Conservation (phyloP, 1,284 basidiomycete genomes). For the Xerocomus amazonicus region DNA sequence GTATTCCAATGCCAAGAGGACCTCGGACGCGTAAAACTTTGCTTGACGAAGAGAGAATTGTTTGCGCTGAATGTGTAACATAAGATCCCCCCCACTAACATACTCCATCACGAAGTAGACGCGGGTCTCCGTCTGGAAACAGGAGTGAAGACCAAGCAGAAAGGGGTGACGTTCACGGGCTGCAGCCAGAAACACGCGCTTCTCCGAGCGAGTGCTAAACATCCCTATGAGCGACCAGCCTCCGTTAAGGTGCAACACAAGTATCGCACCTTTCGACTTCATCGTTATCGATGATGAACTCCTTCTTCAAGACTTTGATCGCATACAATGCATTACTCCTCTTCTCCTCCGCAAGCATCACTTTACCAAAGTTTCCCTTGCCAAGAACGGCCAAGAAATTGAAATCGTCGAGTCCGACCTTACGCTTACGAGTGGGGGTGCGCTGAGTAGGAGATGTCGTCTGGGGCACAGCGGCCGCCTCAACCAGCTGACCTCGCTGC, state of each 20-base stretch:
- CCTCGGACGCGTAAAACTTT: slow-evolving; percentile 99
- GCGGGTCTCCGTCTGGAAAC: slow-evolving; percentile 99
- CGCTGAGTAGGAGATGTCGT: slow-evolving; percentile 36
- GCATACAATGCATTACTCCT: slow-evolving; percentile 85
- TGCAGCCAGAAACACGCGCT: slow-evolving; percentile 95
- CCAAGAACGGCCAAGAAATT: slow-evolving; percentile 98
- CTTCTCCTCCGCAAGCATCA: slow-evolving; percentile 99
- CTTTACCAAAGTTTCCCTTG: slow-evolving; percentile 99
- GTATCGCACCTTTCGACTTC: slow-evolving; percentile 88
- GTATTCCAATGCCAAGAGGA: slow-evolving; percentile 94
- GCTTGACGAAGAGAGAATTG: slow-evolving; percentile 95
- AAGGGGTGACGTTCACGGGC: slow-evolving; percentile 97
- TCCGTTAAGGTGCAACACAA: slow-evolving; percentile 1
- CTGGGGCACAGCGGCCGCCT: slow-evolving; percentile 21
- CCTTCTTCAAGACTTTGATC: slow-evolving; percentile 99
- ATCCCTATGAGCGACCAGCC: slow-evolving; percentile 6
- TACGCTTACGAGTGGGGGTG: slow-evolving; percentile 58
- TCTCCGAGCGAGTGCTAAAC: slow-evolving; percentile 93
- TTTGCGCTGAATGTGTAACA: slow-evolving; percentile 92
- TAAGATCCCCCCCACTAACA: slow-evolving; percentile 93
- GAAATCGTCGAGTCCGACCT: slow-evolving; percentile 97
- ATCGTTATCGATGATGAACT: slow-evolving; percentile 99
- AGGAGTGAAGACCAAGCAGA: slow-evolving; percentile 94
- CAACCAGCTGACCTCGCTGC: slow-evolving; percentile 28
- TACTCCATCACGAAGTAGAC: slow-evolving; percentile 95